Conservation (phyloP, 345 rosid species). For the Salix arbutifolia region DNA sequence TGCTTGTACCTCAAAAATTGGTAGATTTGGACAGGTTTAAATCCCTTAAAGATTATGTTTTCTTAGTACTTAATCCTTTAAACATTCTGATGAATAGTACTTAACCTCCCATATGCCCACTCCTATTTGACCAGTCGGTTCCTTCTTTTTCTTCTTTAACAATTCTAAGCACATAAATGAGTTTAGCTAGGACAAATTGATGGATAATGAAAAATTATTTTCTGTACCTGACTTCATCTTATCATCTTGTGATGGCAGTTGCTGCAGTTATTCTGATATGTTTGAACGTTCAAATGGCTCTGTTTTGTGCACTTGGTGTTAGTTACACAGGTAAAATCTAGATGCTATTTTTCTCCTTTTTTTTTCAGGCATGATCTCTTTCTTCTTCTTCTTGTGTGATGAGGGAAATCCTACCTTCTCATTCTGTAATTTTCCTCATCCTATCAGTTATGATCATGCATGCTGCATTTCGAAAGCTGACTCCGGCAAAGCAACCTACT, state of each 20-base stretch:
- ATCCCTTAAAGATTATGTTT: not conserved
- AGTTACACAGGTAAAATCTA: constrained; percentile 63
- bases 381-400: not conserved
- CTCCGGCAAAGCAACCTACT: constrained; percentile 50
- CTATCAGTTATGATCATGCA: constrained; percentile 66
- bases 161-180: not conserved
- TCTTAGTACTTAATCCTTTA: no score
- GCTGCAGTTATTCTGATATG: constrained; percentile 56
- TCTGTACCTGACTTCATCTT: not conserved
- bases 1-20: not conserved
- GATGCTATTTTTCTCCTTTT: not conserved
- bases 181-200: not conserved
- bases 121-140: not conserved
- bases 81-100: no score
- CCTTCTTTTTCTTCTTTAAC: not conserved
- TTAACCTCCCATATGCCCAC: not conserved
- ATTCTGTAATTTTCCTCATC: not conserved
- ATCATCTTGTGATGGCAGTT: constrained; percentile 47
- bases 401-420: not conserved
- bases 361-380: not conserved
- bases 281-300: constrained; percentile 84
- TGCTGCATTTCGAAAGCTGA: constrained; percentile 73
- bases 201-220: not conserved
- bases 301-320: constrained; percentile 58
- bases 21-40: not conserved